phyloP scores from a whole-genome alignment of 306 rosid species.

The Delonix regia region DNA sequence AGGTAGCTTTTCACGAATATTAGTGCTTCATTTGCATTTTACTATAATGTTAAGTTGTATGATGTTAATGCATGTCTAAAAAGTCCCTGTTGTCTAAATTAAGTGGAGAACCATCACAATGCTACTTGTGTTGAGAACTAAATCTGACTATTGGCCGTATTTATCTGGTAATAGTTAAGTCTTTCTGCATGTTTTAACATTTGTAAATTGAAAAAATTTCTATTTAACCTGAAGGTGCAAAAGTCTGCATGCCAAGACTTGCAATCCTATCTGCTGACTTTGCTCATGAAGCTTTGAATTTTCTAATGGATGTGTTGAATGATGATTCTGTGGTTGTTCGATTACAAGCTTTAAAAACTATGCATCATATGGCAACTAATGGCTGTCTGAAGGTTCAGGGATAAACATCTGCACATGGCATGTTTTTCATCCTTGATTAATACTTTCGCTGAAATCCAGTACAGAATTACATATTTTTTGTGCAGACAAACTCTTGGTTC shows the following conservation, averaged over 20 bases:
- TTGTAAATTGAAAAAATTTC: conserved; percentile 23
- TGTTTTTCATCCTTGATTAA: conserved; percentile 31
- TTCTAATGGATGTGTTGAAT: conserved; percentile 72
- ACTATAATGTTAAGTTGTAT: not conserved
- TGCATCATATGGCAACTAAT: conserved; percentile 68
- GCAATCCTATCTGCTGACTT: conserved; percentile 61
- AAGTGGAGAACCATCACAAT: not conserved
- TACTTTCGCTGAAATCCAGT: conserved; percentile 11
- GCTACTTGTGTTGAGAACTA: conserved; percentile 23
- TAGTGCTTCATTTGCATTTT: not conserved
- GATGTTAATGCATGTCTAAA: no score
- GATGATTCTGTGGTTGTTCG: conserved; percentile 73
- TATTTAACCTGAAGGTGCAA: conserved; percentile 67
- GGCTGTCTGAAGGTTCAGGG: conserved; percentile 67
- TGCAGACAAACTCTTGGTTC: conserved; percentile 4
- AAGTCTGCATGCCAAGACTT: conserved; percentile 71
- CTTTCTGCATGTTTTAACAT: conserved; percentile 13
- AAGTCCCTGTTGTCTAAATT: not conserved
- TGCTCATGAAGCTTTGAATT: conserved; percentile 66
- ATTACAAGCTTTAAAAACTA: conserved; percentile 76
- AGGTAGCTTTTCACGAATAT: conserved; percentile 53
- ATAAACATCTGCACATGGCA: conserved; percentile 77
- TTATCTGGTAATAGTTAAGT: conserved; percentile 6
- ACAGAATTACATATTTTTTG: not conserved
- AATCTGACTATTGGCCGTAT: conserved; percentile 21